Evolutionary conservation across 1,284 basidiomycete species (phyloP).

Genomic region (Cutaneotrichosporon cavernicola): DNA sequence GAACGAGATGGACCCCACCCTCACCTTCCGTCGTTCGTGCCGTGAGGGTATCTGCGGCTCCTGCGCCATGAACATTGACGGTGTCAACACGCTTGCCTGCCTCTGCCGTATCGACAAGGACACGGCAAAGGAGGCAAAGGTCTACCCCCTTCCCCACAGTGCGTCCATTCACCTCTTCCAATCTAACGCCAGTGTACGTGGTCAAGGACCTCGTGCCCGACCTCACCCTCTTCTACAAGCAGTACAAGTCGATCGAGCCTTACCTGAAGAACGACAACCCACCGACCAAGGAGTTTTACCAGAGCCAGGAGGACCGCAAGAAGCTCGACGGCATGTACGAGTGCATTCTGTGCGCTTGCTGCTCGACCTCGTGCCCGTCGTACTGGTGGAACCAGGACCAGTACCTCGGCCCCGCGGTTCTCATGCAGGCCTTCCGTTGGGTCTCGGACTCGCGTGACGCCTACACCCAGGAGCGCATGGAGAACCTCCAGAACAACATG

Average conservation of each 20-base stretch:
- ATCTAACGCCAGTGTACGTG: constrained; percentile 77
- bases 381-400: constrained; percentile 99
- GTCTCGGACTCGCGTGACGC: constrained; percentile 94
- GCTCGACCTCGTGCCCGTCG: constrained; percentile 88
- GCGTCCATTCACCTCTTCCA: constrained; percentile 47
- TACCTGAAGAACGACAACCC: constrained; percentile 90
- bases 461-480: constrained; percentile 77
- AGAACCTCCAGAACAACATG: constrained; percentile 91
- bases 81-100: constrained; percentile 96
- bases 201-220: constrained; percentile 95
- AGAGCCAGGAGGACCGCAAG: constrained; percentile 85
- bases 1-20: constrained; percentile 93
- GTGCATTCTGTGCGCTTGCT: constrained; percentile 73
- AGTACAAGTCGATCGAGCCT: constrained; percentile 98
- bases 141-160: constrained; percentile 99
- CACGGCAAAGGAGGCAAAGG: constrained; percentile 71
- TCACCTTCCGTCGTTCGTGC: constrained; percentile 95
- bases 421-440: constrained; percentile 96
- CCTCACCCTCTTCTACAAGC: constrained; percentile 67
- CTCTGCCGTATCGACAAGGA: constrained; percentile 90
- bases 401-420: constrained; percentile 93
- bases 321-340: constrained; percentile 98
- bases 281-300: constrained; percentile 74
- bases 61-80: constrained; percentile 99
- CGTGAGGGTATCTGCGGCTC: constrained; percentile 97